Evolutionary conservation across 345 rosid species (phyloP), one percentile per base, ranked within the genome.

Genomic region (Nasturtium officinale): DNA sequence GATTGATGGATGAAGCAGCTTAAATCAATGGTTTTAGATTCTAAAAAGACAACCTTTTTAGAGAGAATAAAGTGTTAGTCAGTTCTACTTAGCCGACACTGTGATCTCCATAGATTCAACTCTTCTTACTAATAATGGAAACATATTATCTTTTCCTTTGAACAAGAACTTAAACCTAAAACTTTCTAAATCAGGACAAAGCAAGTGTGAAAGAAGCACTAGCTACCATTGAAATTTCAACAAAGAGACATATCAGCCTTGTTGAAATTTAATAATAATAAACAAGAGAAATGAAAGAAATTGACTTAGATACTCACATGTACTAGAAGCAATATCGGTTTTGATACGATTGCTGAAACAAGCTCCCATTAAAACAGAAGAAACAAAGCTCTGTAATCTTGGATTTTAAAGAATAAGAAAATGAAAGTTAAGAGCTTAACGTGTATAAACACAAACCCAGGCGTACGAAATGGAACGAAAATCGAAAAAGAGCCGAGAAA

Each of bases 341-440:
- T 82, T 92, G 83, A 90, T 85, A 77, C 87, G 89, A 65, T 89
- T 87, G 71, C 98, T 92, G 83, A 83, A 89, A 69, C 98, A 92
- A 59, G 83, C 85, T 79, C 98, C 98, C 97, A 92, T 90, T 55
- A 50, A 50, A 42, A 71, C 66, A 9, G 30, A 65, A 65, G 16
- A 65, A 46, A 57, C 62, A 18, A 53, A 53, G 61, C 67, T 77
- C 67, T 29, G 8, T 20, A 42, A 55, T 53, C 63, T 59, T 33
- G 20, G 46, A 67, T 58, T 52, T 10, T 10, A 33, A 61, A 61
- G 18, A 38, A 45, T 13, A 42, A 30, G 16, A 37, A 10, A 58
- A 7, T 15, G 9, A 5, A 62, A 51, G 63, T n/a, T 65, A 0
- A 50, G 62, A 65, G 50, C 58, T 65, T 58, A 65, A 40, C 23